Percentiles rank a stretch among this genome's conserved stretches.
Evolutionary conservation across 345 rosid genomes (phyloP).

Genomic region (Rhizophora mangle): DNA sequence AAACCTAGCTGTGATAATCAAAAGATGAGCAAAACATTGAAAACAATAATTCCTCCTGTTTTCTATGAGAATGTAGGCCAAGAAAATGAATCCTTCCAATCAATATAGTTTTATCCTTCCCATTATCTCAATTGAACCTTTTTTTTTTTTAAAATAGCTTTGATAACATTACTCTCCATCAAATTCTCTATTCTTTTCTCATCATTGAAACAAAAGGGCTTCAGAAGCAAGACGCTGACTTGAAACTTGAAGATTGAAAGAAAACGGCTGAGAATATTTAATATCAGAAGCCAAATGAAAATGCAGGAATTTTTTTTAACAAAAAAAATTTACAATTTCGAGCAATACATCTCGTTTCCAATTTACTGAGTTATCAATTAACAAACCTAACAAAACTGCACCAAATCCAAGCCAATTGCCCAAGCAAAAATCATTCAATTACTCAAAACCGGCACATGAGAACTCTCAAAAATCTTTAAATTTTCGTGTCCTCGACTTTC

Average conservation of each 20-base stretch:
- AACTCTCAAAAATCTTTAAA: constrained; percentile 1
- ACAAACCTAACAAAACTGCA: constrained; percentile 5
- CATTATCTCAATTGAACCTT: neutral
- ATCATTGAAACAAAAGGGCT: neutral
- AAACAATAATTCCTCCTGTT: neutral
- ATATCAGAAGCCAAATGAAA: constrained; percentile 4
- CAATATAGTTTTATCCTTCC: neutral
- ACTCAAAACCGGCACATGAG: constrained; percentile 7
- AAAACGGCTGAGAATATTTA: neutral
- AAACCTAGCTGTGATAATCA: constrained; percentile 6
- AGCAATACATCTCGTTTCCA: neutral
- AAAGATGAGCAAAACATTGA: neutral
- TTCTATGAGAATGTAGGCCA: neutral
- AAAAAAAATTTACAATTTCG: neutral
- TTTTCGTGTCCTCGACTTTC: neutral
- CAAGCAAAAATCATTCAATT: constrained; percentile 10
- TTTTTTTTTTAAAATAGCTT: neutral
- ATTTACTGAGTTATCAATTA: constrained; percentile 8
- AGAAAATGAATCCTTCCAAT: neutral
- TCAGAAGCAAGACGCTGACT: neutral
- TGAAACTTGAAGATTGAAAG: constrained; percentile 6
- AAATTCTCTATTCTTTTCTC: neutral
- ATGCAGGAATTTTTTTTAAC: neutral
- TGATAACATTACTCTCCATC: neutral
- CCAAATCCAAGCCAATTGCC: constrained; percentile 12